These are phyloP conservation scores for Cladorrhinum sp. DNA, from an alignment of 2,329 filamentous ascomycete species.

Conservation along the genomic window DNA sequence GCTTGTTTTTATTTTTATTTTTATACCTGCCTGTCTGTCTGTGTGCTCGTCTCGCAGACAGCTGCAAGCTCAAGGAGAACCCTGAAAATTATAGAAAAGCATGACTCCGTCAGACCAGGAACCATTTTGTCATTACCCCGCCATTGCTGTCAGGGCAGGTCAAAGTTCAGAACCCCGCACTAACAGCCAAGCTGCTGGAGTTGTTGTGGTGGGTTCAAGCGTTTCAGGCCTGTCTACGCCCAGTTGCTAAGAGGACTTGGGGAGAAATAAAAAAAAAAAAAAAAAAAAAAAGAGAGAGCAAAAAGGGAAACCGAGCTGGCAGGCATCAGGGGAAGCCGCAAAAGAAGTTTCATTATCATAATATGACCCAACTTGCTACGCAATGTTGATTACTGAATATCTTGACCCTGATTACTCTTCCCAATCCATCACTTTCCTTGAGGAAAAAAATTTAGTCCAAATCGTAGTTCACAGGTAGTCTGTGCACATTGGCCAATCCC, in stretches of 20 bases:
- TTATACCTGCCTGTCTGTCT: background rate
- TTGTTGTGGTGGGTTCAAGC: background rate
- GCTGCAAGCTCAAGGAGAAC: background rate
- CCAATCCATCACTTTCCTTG: background rate
- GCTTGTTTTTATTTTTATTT: too few species aligned
- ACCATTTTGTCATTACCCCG: constrained; percentile 5
- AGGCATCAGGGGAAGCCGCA: background rate
- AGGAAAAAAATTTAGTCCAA: background rate
- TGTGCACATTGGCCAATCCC: constrained; percentile 15
- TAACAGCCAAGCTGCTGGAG: background rate
- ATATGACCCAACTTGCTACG: background rate
- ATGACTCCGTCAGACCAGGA: background rate
- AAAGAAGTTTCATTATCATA: background rate
- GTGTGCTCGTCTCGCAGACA: background rate
- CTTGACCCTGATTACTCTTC: constrained; percentile 2
- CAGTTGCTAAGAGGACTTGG: background rate
- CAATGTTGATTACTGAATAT: background rate
- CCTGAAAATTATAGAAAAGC: background rate
- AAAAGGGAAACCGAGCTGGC: too few species aligned
- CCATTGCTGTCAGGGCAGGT: background rate
- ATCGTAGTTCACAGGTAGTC: constrained; percentile 8
- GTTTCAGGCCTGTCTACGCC: background rate
- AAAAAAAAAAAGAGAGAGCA: background rate
- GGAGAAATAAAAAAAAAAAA: background rate
- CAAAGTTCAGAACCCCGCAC: background rate